Evolutionary conservation across 2,329 filamentous ascomycete genomes (phyloP), one percentile per base, ranked within the genome.

Genomic region (Paecilomyces sp.): DNA sequence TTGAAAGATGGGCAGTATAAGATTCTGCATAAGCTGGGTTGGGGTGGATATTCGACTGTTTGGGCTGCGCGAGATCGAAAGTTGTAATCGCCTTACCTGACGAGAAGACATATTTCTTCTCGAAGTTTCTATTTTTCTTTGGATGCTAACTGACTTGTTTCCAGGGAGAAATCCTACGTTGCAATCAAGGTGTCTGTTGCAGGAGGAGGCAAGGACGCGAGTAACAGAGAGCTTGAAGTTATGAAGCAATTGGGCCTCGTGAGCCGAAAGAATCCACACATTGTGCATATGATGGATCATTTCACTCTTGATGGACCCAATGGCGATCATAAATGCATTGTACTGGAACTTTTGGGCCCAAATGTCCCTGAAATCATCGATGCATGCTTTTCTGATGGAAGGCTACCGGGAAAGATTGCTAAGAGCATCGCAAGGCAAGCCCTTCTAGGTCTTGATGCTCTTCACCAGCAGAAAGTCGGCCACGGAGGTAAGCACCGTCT

Each of bases 391-490:
- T 18, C 41, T 8, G 41, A 47, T 47, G 41, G 41, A 2, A 47
- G 41, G 2, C 41, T 22, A 57, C 76, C 77, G 3, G 72, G 67
- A 30, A 62, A 65, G 60, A 74, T 80, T 61, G 77, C 77, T 12
- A 80, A 76, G 65, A 58, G 31, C 18, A 76, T 78, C 66, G 69
- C 76, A 11, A 75, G 74, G 59, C 76, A 79, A 64, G 67, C 68
- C 57, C 62, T 80, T 31, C 60, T 70, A 36, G 74, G 72, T 47
- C 67, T 80, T 51, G 66, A 68, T 53, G 66, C 68, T 63, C 66
- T 81, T n/a, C 76, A 80, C 57, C 60, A 72, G 47, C 68, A 72
- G 34, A 69, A 70, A 22, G 71, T 79, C 61, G 70, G 70, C 41
- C 75, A 80, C 67, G 74, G 77, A 62, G 76, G 70, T 71, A 63